Percentiles rank a stretch among this genome's conserved stretches.
Evolutionary conservation across 116 monocot species (phyloP).

Genomic region (Zostera marina): DNA sequence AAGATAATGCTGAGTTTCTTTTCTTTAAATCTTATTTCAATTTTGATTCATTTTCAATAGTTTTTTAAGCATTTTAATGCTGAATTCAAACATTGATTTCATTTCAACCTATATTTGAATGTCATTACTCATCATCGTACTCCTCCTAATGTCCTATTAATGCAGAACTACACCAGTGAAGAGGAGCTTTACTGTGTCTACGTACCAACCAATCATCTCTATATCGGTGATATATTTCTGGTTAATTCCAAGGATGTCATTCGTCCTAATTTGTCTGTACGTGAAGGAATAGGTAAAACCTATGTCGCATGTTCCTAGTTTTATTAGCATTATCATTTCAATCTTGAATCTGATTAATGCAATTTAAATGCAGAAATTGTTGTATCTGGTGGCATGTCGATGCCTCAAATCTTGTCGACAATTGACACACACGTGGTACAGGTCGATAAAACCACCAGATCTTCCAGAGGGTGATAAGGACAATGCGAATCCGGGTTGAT

Average conservation of each 20-base stretch:
- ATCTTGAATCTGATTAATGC: background rate
- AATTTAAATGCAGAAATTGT: conserved; percentile 62
- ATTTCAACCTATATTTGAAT: too few species aligned
- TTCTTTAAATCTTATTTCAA: too few species aligned
- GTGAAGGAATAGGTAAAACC: conserved; percentile 35
- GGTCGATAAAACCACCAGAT: conserved; percentile 17
- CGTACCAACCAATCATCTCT: conserved; percentile 43
- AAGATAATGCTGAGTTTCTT: too few species aligned
- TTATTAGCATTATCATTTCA: background rate
- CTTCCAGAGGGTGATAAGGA: conserved; percentile 8
- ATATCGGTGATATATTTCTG: conserved; percentile 35
- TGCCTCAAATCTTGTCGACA: conserved; percentile 77
- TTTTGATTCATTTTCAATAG: too few species aligned
- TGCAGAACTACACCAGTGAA: conserved; percentile 23
- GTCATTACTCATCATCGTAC: too few species aligned
- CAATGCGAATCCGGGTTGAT: background rate
- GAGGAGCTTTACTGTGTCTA: conserved; percentile 46
- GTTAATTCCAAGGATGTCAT: conserved; percentile 32
- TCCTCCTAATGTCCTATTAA: background rate
- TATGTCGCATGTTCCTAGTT: background rate
- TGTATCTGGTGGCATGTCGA: conserved; percentile 89
- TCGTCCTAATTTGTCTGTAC: conserved; percentile 30
- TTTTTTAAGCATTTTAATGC: too few species aligned
- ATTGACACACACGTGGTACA: conserved; percentile 24
- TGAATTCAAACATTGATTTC: too few species aligned